Evolutionary conservation across 352 stramenopile species (phyloP).

Genomic region (Phytophthora hybrid): DNA sequence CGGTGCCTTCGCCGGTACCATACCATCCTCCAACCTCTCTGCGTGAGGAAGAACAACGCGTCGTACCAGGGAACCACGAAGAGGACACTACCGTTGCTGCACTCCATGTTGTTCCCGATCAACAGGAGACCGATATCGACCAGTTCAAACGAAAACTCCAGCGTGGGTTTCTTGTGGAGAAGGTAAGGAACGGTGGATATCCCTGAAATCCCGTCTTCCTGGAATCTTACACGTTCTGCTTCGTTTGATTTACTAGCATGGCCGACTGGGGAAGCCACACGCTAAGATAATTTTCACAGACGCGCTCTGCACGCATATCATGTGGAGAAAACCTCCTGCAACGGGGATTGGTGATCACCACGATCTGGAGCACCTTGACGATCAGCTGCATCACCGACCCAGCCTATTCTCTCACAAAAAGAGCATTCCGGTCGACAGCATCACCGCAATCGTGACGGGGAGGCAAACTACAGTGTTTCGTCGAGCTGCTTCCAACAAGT

Average conservation of each 20-base stretch:
- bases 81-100: neutral
- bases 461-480: slow-evolving; percentile 56
- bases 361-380: neutral
- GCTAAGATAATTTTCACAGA: slow-evolving; percentile 50
- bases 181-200: slow-evolving; percentile 36
- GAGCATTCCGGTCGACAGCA: slow-evolving; percentile 34
- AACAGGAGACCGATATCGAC: slow-evolving; percentile 29
- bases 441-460: slow-evolving; percentile 46
- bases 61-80: neutral
- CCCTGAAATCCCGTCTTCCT: neutral
- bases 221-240: neutral
- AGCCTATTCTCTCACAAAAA: slow-evolving; percentile 44
- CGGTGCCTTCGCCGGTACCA: neutral
- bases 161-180: slow-evolving; percentile 52
- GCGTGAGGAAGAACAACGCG: neutral
- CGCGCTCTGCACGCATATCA: slow-evolving; percentile 39
- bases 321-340: slow-evolving; percentile 50
- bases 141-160: slow-evolving; percentile 54
- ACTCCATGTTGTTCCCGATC: neutral
- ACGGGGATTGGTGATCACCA: slow-evolving; percentile 6
- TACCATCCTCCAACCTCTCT: neutral
- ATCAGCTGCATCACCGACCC: slow-evolving; percentile 16
- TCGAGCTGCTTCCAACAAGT: slow-evolving; percentile 32
- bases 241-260: slow-evolving; percentile 35
- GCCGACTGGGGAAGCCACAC: slow-evolving; percentile 48